Evolutionary conservation across 2,329 filamentous ascomycete species (phyloP), one percentile per base, ranked within the genome.

Genomic region (Colletotrichum sp.): DNA sequence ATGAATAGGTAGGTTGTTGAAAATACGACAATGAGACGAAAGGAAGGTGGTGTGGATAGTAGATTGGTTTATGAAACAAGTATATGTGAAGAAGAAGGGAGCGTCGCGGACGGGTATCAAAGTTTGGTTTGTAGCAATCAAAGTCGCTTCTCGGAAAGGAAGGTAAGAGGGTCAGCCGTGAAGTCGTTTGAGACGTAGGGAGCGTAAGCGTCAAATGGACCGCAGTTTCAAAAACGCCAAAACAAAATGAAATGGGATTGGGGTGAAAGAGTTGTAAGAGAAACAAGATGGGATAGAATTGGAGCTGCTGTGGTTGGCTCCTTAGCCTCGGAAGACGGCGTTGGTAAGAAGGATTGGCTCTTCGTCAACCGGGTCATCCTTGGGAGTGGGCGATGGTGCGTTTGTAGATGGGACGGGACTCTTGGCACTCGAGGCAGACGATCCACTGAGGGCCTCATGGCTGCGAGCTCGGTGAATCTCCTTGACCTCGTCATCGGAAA

Each of bases 391-490:
- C 16, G 79, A 76, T 5, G 78, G 80, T 70, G 76, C 76, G 69
- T 74, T 80, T 26, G 81, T 80, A 58, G 81, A 79, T 32, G 80
- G 78, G 26, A 82, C 81, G 30, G 80, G 80, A 69, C 80, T 81
- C 74, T 80, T 36, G 70, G 77, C 73, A 80, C 83, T 63, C 26
- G 70, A 38, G 24, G 62, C 56, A 30, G 32, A 81, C 78, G 21
- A 80, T 77, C 85, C 85, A 38, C 83, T 86, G 58, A 91, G 84
- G 63, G 87, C 82, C 76, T 91, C 89, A 63, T 89, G 87, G 82
- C 90, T 92, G 62, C 81, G 86, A 59, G 88, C 84, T 16, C 88
- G 87, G 76, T 90, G 86, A 24, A 89, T 79, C 61, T 86, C 83
- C 61, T 80, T 86, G 32, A 82, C 82, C 75, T 87, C 84, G 28